Percentiles rank a stretch among this genome's conserved stretches.
Evolutionary conservation across 2,329 filamentous ascomycete species (phyloP).

Genomic region (Curvularia lunata): DNA sequence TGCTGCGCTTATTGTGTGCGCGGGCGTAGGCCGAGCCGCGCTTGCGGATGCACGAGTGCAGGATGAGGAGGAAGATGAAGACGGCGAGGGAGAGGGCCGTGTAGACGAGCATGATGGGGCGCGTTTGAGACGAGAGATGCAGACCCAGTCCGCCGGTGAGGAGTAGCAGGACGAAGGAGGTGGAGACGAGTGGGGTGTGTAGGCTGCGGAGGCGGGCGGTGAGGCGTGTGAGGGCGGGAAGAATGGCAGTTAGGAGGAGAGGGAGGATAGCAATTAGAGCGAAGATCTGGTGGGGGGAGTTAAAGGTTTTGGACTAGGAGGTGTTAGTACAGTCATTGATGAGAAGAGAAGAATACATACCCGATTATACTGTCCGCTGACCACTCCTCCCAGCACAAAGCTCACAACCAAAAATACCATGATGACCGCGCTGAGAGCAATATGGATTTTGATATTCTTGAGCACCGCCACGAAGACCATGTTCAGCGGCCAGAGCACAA

Average conservation of each 20-base stretch:
- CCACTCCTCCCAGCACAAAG: slow-evolving; percentile 52
- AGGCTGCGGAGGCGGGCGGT: slow-evolving; percentile 49
- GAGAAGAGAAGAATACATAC: slow-evolving; percentile 33
- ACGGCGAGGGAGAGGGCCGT: slow-evolving; percentile 33
- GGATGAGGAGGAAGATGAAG: slow-evolving; percentile 28
- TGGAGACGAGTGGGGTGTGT: slow-evolving; percentile 53
- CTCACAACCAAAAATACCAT: slow-evolving; percentile 48
- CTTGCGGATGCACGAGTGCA: slow-evolving; percentile 36
- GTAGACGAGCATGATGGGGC: slow-evolving; percentile 38
- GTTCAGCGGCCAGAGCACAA: slow-evolving; percentile 43
- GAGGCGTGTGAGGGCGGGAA: slow-evolving; percentile 39
- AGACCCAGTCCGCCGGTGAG: slow-evolving; percentile 46
- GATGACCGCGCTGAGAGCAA: slow-evolving; percentile 49
- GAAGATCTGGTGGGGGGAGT: slow-evolving; percentile 56
- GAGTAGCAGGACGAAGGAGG: slow-evolving; percentile 36
- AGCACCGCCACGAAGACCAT: slow-evolving; percentile 49
- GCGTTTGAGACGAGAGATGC: slow-evolving; percentile 32
- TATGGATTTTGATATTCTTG: slow-evolving; percentile 51
- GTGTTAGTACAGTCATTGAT: neutral
- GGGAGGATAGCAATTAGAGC: slow-evolving; percentile 58
- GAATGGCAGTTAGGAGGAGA: slow-evolving; percentile 32
- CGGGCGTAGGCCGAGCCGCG: slow-evolving; percentile 37
- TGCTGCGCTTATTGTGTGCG: slow-evolving; percentile 13
- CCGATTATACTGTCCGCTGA: slow-evolving; percentile 49
- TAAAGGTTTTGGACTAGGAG: slow-evolving; percentile 51